phyloP scores from a whole-genome alignment of 371 early-diverging fungal genomes.

The Lichtheimia ornata region DNA sequence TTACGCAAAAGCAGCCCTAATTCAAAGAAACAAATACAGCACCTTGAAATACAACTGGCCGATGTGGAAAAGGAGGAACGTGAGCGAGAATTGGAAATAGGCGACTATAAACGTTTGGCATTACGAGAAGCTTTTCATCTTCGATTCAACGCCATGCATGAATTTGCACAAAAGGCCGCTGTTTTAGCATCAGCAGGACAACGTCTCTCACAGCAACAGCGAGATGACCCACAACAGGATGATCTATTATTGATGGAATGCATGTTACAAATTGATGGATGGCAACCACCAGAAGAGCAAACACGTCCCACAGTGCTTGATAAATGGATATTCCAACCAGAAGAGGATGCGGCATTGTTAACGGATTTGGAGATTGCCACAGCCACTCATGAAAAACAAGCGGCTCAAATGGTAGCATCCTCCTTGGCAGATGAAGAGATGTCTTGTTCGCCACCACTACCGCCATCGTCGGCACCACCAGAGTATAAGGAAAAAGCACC shows the following conservation, averaged over 20 bases:
- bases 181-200: conserved; percentile 45
- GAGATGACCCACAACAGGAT: conserved; percentile 17
- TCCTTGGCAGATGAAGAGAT: no score
- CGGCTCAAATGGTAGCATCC: no score
- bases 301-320: conserved; percentile 34
- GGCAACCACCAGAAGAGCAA: conserved; percentile 37
- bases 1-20: conserved; percentile 27
- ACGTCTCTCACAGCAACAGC: background rate
- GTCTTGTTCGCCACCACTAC: background rate
- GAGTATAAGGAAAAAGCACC: no score
- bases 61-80: conserved; percentile 37
- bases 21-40: conserved; percentile 33
- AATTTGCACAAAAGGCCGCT: conserved; percentile 43
- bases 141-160: conserved; percentile 44
- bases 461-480: conserved; percentile 4
- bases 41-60: conserved; percentile 27
- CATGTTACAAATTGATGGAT: conserved; percentile 37
- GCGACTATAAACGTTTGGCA: conserved; percentile 50
- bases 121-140: conserved; percentile 49
- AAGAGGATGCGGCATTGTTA: conserved; percentile 11
- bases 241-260: conserved; percentile 39
- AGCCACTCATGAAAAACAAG: conserved; percentile 1
- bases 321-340: background rate
- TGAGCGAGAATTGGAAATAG: conserved; percentile 36
- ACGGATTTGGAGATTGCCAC: conserved; percentile 7